These are phyloP conservation scores for Leucocoprinus birnbaumii DNA, from an alignment of 768 basidiomycete species.

Conservation along the genomic window DNA sequence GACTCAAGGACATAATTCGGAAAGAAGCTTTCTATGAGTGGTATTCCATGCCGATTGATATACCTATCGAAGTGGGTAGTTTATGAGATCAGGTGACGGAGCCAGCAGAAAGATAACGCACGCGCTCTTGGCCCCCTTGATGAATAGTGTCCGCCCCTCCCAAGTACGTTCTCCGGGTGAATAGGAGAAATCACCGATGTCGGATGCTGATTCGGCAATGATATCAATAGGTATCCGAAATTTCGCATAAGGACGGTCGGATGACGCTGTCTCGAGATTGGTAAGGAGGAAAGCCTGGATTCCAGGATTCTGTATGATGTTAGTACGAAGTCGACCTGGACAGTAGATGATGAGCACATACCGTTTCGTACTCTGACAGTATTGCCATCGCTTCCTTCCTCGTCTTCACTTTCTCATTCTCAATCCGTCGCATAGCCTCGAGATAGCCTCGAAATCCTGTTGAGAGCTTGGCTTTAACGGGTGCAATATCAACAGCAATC, in stretches of 20 bases:
- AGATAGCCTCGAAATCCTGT: constrained; percentile 27
- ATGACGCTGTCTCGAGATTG: constrained; percentile 51
- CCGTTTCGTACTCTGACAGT: constrained; percentile 61
- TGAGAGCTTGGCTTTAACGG: constrained; percentile 56
- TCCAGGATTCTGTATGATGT: constrained; percentile 54
- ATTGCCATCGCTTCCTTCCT: constrained; percentile 73
- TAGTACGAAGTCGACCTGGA: too few relatives aligned
- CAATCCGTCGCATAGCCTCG: constrained; percentile 63
- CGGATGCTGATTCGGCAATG: constrained; percentile 51
- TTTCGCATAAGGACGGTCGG: constrained; percentile 24
- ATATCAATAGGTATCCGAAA: constrained; percentile 78
- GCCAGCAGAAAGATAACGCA: constrained; percentile 19
- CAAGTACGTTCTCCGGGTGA: constrained; percentile 48
- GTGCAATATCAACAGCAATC: constrained; percentile 83
- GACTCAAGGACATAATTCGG: constrained; percentile 61
- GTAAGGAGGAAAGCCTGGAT: constrained; percentile 85
- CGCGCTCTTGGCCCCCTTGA: constrained; percentile 78
- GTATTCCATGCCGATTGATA: constrained; percentile 72
- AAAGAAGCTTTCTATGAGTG: constrained; percentile 65
- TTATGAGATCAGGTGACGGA: not conserved
- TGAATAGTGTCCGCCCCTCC: constrained; percentile 65
- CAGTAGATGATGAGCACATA: too few relatives aligned
- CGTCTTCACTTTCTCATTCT: constrained; percentile 49
- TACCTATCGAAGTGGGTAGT: constrained; percentile 39
- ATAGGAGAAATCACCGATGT: constrained; percentile 81